Evolutionary conservation across 768 basidiomycete genomes (phyloP), one percentile per base, ranked within the genome.

Genomic region (Tricholoma terreum): DNA sequence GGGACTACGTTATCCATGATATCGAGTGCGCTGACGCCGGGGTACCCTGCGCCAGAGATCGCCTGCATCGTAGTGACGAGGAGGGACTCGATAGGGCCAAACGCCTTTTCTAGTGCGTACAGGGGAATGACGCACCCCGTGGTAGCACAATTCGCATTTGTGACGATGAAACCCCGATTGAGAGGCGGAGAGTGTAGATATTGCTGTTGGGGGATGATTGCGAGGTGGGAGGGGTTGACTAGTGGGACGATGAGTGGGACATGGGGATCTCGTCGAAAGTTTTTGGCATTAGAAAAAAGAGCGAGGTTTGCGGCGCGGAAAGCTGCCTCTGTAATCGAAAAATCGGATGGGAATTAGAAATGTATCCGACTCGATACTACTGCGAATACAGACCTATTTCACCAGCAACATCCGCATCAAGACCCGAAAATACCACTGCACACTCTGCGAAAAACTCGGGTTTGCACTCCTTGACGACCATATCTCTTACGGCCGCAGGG

Each of bases 101-200:
- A 99, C 0, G 89, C 80, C 60, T 81, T 84, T 72, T 97, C 94
- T 62, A 98, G 83, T 0, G 94, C 94, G 49, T 84, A 83, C 63
- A 98, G 85, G n/a, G 94, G 92, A 58, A 97, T 84, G 58, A 93
- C 92, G 67, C 87, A 81, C 42, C 90, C 95, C 0, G 97, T 99
- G 3, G 97, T 98, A 21, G 92, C 89, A 76, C 97, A 98, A 76
- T 98, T 99, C 63, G 97, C 97, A 71, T 99, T 99, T 57, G 94
- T 95, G 60, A 99, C 88, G 71, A 99, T 95, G 78, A 93, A 98
- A 3, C 97, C 97, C 62, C 84, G 85, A 66, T 81, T 82, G 33
- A 89, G 81, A 0, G 84, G 84, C 17, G 85, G 89, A 2, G 78
- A 73, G 62, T 90, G 87, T 14, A 83, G 75, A 2, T 84, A 63